Evolutionary conservation across 768 basidiomycete genomes (phyloP), one percentile per base, ranked within the genome.

Genomic region (Suillus lakei): DNA sequence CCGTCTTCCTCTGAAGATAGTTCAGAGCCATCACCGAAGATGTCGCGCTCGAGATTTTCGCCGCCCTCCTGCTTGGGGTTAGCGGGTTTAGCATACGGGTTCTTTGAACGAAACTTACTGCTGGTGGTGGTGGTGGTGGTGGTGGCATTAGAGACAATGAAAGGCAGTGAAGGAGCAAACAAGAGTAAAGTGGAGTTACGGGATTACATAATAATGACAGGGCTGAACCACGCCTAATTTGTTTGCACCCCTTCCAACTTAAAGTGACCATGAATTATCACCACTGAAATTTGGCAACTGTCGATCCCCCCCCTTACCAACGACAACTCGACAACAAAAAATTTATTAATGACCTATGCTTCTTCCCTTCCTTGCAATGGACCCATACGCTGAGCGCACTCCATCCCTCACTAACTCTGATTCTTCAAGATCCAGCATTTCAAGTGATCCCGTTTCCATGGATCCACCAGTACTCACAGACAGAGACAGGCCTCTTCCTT

Each of bases 21-120:
- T 67, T 96, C 95, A 4, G 93, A 93, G 71, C 91, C 91, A 44
- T 91, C 91, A 66, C 91, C 93, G 72, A 95, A 95, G 64, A 94
- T 90, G 71, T 90, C 89, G 60, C 86, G 88, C 64, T 85, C 89
- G 39, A 90, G 86, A 60, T 82, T 72, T 41, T 76, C 73, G 36
- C 65, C 73, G 36, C 65, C 51, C 0, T 61, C 63, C 69, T 68
- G 63, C n/a, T 67, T 66, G 64, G 8, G 23, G 18, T 21, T 13
- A 50, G 23, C 23, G 30, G 9, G 15, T 5, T 12, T 12, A 39
- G 2, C 8, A 8, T 32, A 10, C 41, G 12, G 30, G 28, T 36
- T 28, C 30, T n/a, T n/a, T 28, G 21, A 23, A 12, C 38, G 6
- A n/a, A 10, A 16, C 62, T 62, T 39, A 65, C 67, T 32, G 61